A percentile compares a stretch with the other conserved stretches of the same genome.
These are phyloP conservation scores for Trametopsis cervina DNA, from an alignment of 768 basidiomycete species.

Conservation along the genomic window DNA sequence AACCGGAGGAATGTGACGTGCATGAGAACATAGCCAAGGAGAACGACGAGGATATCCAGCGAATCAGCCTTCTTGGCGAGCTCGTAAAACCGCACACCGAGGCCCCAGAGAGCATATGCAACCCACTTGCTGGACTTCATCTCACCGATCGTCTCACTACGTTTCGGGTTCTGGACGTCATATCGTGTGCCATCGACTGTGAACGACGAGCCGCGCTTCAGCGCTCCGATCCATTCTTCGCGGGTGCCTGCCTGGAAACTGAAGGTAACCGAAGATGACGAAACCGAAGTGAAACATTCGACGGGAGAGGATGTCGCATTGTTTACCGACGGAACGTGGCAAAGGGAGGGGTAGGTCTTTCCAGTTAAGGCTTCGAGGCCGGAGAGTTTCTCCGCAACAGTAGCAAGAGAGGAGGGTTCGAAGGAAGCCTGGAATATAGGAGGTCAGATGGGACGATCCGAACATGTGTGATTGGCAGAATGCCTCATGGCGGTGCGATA, in stretches of 20 bases:
- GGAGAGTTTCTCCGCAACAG: conserved; percentile 45
- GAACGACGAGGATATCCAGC: conserved; percentile 90
- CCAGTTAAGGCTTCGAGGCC: conserved; percentile 36
- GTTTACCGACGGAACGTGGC: conserved; percentile 33
- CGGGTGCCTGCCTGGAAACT: conserved; percentile 43
- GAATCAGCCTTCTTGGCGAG: conserved; percentile 92
- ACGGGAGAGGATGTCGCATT: conserved; percentile 10
- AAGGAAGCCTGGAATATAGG: conserved; percentile 25
- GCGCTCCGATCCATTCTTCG: conserved; percentile 42
- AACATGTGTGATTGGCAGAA: neutral
- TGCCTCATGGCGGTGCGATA: neutral
- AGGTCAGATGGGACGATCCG: conserved; percentile 4
- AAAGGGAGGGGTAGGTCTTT: conserved; percentile 42
- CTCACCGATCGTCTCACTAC: conserved; percentile 50
- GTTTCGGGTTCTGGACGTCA: conserved; percentile 39
- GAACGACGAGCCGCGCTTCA: conserved; percentile 25
- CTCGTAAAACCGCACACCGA: conserved; percentile 79
- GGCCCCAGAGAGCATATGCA: conserved; percentile 72
- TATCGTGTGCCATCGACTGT: conserved; percentile 36
- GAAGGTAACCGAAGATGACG: conserved; percentile 39
- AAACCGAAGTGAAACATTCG: conserved; percentile 36
- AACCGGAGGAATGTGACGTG: conserved; percentile 91
- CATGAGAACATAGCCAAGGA: conserved; percentile 93
- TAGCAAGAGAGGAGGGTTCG: conserved; percentile 38
- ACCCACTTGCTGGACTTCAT: conserved; percentile 86